Evolutionary conservation across 352 stramenopile genomes (phyloP).

Genomic region (Elongisporangium anandrum): DNA sequence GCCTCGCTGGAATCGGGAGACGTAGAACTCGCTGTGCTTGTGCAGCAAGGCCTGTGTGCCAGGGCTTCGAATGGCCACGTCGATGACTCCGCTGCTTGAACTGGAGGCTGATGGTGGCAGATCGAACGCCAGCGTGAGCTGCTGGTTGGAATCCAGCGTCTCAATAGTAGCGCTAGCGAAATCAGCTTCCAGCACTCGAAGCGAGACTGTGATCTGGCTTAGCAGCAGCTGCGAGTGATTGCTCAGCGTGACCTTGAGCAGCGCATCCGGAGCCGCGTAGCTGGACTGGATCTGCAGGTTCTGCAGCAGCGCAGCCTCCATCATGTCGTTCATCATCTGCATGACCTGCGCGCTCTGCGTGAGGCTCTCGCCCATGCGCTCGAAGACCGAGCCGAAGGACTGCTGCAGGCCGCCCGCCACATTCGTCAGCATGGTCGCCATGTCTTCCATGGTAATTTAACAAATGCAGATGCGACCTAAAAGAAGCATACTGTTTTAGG

Average conservation of each 20-base stretch:
- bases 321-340: conserved; percentile 83
- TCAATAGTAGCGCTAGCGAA: conserved; percentile 6
- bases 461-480: background rate
- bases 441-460: conserved; percentile 82
- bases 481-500: no score
- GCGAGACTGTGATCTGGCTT: conserved; percentile 19
- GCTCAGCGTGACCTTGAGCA: conserved; percentile 26
- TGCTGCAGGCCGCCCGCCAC: conserved; percentile 61
- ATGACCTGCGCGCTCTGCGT: conserved; percentile 66
- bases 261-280: conserved; percentile 13
- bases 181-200: conserved; percentile 9
- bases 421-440: conserved; percentile 54
- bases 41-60: conserved; percentile 51
- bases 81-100: conserved; percentile 15
- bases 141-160: background rate
- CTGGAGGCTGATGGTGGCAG: background rate
- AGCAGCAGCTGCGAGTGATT: conserved; percentile 66
- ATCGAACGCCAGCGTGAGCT: background rate
- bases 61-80: conserved; percentile 45
- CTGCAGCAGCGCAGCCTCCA: conserved; percentile 74
- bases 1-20: conserved; percentile 37
- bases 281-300: conserved; percentile 31
- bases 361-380: conserved; percentile 63
- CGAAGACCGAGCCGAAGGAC: conserved; percentile 67
- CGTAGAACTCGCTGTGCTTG: conserved; percentile 38